These are phyloP conservation scores for Sarocladiaceae sp. DNA, from an alignment of 2,329 filamentous ascomycete genomes.

Conservation along the genomic window DNA sequence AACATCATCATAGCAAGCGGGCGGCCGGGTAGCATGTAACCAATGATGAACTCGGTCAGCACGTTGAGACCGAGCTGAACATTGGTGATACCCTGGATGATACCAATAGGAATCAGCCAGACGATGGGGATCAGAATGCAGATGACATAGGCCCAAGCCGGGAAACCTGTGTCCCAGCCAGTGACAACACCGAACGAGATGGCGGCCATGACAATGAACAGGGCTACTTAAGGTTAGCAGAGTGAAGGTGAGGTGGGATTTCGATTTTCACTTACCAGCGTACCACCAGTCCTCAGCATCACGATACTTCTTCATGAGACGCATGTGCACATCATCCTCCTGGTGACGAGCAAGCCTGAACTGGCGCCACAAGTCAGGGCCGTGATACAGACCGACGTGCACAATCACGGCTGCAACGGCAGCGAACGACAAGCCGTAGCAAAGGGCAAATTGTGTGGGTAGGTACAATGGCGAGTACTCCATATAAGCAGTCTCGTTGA, in stretches of 20 bases:
- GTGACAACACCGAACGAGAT: slow-evolving; percentile 51
- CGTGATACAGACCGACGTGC: slow-evolving; percentile 52
- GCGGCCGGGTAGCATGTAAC: slow-evolving; percentile 67
- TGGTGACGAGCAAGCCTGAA: slow-evolving; percentile 51
- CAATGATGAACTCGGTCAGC: slow-evolving; percentile 68
- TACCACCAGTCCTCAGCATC: slow-evolving; percentile 60
- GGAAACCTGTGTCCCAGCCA: slow-evolving; percentile 53
- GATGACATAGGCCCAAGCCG: slow-evolving; percentile 54
- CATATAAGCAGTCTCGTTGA: slow-evolving; percentile 58
- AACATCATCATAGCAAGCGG: slow-evolving; percentile 76
- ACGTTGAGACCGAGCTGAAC: slow-evolving; percentile 65
- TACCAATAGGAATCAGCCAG: slow-evolving; percentile 57
- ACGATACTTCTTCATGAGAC: slow-evolving; percentile 57
- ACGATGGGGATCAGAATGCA: slow-evolving; percentile 54
- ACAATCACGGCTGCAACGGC: slow-evolving; percentile 58
- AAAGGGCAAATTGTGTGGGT: slow-evolving; percentile 55
- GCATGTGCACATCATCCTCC: slow-evolving; percentile 57
- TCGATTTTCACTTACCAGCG: slow-evolving; percentile 37
- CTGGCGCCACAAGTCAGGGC: slow-evolving; percentile 49
- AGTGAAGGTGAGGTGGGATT: slow-evolving; percentile 9
- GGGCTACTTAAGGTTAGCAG: slow-evolving; percentile 20
- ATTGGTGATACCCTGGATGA: slow-evolving; percentile 59
- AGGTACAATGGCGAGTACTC: slow-evolving; percentile 64
- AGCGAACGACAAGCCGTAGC: slow-evolving; percentile 64
- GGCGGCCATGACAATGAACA: slow-evolving; percentile 50